These are phyloP conservation scores for Fraxinus angustifolia DNA, from an alignment of 305 asterid species.

Conservation along the genomic window DNA sequence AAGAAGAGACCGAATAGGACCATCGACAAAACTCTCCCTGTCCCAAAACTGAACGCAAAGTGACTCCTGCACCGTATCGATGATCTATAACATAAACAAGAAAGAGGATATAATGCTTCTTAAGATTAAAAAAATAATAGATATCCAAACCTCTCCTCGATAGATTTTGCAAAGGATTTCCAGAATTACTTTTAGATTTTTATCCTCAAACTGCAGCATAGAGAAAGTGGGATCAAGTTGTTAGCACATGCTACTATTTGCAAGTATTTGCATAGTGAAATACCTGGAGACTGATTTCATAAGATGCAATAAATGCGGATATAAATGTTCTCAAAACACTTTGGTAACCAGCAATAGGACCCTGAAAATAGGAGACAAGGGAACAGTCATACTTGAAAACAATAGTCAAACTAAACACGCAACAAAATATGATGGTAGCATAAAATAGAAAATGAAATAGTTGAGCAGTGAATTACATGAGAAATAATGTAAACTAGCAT, in stretches of 20 bases:
- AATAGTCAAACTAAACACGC: constrained; percentile 1
- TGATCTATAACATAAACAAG: constrained; percentile 12
- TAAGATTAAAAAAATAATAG: constrained; percentile 16
- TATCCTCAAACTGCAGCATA: constrained; percentile 66
- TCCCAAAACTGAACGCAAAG: constrained; percentile 97
- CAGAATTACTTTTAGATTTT: constrained; percentile 65
- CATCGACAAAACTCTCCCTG: constrained; percentile 78
- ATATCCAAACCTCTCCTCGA: constrained; percentile 78
- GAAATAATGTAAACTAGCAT: constrained; percentile 5
- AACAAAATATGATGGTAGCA: constrained; percentile 6
- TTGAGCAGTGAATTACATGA: neutral
- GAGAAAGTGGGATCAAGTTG: constrained; percentile 26
- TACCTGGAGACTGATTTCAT: constrained; percentile 91
- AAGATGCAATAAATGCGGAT: constrained; percentile 87
- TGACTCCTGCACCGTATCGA: constrained; percentile 64
- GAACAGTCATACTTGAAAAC: constrained; percentile 1
- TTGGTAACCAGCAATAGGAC: constrained; percentile 69
- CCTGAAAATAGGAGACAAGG: constrained; percentile 37
- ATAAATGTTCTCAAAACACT: constrained; percentile 83
- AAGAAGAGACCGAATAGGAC: constrained; percentile 88
- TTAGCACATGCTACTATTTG: constrained; percentile 21
- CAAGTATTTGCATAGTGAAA: constrained; percentile 9
- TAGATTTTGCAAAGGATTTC: constrained; percentile 79
- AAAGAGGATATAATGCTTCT: constrained; percentile 5
- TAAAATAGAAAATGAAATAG: neutral